Evolutionary conservation across 1,284 basidiomycete genomes (phyloP), one percentile per base, ranked within the genome.

Genomic region (Prillingera fragicola): DNA sequence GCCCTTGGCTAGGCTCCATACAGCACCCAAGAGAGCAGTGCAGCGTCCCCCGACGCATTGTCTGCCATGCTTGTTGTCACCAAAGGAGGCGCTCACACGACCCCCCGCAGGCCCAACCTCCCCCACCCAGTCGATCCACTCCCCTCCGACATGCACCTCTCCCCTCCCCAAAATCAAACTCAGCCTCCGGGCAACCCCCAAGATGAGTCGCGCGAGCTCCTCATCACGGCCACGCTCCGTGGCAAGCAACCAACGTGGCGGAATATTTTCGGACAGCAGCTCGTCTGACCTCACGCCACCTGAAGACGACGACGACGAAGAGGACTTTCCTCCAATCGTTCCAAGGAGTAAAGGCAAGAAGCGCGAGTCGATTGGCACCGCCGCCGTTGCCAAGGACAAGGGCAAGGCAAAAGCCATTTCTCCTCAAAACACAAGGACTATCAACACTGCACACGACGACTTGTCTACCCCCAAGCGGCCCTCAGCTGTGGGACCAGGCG

Each of bases 401-500:
- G 35, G 41, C 4, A 52, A 42, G 24, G 31, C 23, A 13, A 46
- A 38, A 38, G 26, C 43, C 13, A 38, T 32, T 5, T 49, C 36
- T 33, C 38, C 14, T 28, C 27, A 38, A 32, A 33, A 28, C n/a
- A 14, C 28, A 43, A 37, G 26, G 28, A 12, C 37, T 23, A 34
- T 38, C 18, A 33, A 6, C 33, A 3, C n/a, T 17, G 24, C 31
- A n/a, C n/a, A n/a, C n/a, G n/a, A n/a, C n/a, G n/a, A n/a, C n/a
- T n/a, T n/a, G 19, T 35, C 42, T 9, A 21, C 40, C 9, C 22
- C 38, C 33, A 18, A 36, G n/a, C 49, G 42, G 39, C 57, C 52
- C 33, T 52, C 41, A 36, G 42, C 43, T 27, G 38, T 27, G 4
- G 64, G 63, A 2, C 63, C 60, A 4, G 46, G 34, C 21, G 63